Evolutionary conservation across 768 basidiomycete species (phyloP), one percentile per base, ranked within the genome.

Genomic region (Pisolithus microcarpus): DNA sequence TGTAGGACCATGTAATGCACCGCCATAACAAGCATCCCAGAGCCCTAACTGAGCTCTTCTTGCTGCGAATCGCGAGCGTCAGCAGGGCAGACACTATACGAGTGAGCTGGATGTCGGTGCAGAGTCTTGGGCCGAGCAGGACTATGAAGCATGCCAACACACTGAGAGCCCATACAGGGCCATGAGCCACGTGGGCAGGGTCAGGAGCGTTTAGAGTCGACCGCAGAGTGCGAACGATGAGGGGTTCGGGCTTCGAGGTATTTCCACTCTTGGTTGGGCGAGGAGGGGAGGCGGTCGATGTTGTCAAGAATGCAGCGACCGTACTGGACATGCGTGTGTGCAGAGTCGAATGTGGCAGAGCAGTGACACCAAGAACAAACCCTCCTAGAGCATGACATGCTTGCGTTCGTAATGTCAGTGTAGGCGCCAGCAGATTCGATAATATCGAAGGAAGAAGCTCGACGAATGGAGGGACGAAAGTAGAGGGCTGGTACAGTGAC

Each of bases 361-460:
- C 69, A 4, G 77, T 71, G 3, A 72, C 72, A 1, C 75, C 86
- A 8, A 78, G 60, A 4, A 79, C 83, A 30, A 87, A 74, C 2
- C 87, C 86, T 18, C 85, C 80, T 0, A 90, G 74, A 0, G 88
- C 87, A 57, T 87, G 80, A 43, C 83, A 85, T 7, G 88, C 88
- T 62, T 86, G 84, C 0, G 76, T 68, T 13, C 88, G 83, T 40
- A 90, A 70, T n/a, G 69, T 64, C 6, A 85, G 67, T 1, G 82
- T 85, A 1, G 79, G 75, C 4, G 81, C 84, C 7, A 87, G 75
- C 15, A 91, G 70, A 52, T 78, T 80, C 21, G 72, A 62, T 18
- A 91, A 69, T 38, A 91, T 70, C 5, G 82, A 80, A 2, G 80
- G 79, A 9, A 91, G 70, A 10, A 85, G 66, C 19, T 71, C 69